Conservation (phyloP, 1,139 yeast genomes). For the Sugiyamaella xylanicola region DNA sequence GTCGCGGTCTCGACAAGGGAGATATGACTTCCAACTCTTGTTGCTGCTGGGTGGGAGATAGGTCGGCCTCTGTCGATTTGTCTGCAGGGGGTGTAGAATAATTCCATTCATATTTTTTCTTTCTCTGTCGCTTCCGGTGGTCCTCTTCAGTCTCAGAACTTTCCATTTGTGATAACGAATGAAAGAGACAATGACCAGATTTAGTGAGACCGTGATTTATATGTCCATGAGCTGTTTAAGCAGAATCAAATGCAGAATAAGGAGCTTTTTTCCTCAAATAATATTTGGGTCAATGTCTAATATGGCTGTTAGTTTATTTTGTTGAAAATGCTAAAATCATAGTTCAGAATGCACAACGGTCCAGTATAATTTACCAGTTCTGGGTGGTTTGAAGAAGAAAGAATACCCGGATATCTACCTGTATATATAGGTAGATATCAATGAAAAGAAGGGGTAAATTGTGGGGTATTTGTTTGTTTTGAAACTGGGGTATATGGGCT, state of each 20-base stretch:
- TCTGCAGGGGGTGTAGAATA: not conserved
- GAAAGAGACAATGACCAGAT: not conserved
- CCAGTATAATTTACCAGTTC: not conserved
- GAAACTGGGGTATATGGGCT: too few species aligned
- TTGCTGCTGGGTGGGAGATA: not conserved
- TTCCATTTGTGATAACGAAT: constrained; percentile 12
- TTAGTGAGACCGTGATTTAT: not conserved
- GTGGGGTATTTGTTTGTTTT: not conserved
- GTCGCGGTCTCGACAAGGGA: not conserved
- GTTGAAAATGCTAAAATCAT: not conserved
- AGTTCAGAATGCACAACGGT: not conserved
- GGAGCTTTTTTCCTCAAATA: not conserved
- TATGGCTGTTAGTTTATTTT: not conserved
- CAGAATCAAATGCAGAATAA: not conserved
- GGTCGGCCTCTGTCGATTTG: constrained; percentile 1
- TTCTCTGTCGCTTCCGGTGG: constrained; percentile 12
- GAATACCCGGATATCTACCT: too few species aligned
- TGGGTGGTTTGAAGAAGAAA: too few species aligned
- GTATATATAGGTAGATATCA: too few species aligned
- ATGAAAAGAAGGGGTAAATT: not conserved
- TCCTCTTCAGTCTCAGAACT: constrained; percentile 15
- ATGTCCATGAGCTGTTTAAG: not conserved
- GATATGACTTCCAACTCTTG: not conserved
- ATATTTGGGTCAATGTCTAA: not conserved
- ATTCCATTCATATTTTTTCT: constrained; percentile 15